Base-by-base conservation (phyloP, 148 eudicot species). In the Vaccinium vitisidaea region DNA sequence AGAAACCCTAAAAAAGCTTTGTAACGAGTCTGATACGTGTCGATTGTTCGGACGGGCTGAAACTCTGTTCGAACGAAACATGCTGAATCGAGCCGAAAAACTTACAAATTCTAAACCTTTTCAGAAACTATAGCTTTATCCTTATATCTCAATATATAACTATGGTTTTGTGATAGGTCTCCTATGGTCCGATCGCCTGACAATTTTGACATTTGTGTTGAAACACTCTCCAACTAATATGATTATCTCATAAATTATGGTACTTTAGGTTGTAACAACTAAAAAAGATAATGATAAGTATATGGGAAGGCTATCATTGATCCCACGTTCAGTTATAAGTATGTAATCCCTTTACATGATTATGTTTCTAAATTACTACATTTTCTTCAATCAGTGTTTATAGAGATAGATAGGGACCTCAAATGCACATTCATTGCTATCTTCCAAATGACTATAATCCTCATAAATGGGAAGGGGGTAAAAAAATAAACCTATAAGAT, bases 241-340 rank as follows among this genome's bases (percentile, higher is more conserved):
- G 83, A 80, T 80, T 80, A 80, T 59, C 73, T 80, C 83, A 59
- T 80, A 80, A 80, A 80, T 80, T 21, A 80, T 61, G 71, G 73
- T 39, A 80, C 83, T 80, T 80, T 59, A 79, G n/a, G n/a, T 36
- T 9, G n/a, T 36, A 73, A 55, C 21, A 21, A 59, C 43, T 23
- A 10, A 32, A 67, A 55, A 55, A 18, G n/a, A 80, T 39, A 55
- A 80, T 80, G 18, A 55, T 55, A 80, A 32, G 69, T 27, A 55
- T 56, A 56, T 7, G 69, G 69, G 65, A 55, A 36, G 49, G 83
- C 59, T 80, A 80, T 80, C 73, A 80, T 80, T 80, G 71, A 80
- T 80, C 83, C 83, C 73, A 80, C 83, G 59, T 77, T 36, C 53
- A 59, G 52, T 80, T 59, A 80, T 39, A 59, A 59, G 71, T 73